phyloP scores from a whole-genome alignment of 176 grass and related monocot genomes.

The Thalia dealbata region DNA sequence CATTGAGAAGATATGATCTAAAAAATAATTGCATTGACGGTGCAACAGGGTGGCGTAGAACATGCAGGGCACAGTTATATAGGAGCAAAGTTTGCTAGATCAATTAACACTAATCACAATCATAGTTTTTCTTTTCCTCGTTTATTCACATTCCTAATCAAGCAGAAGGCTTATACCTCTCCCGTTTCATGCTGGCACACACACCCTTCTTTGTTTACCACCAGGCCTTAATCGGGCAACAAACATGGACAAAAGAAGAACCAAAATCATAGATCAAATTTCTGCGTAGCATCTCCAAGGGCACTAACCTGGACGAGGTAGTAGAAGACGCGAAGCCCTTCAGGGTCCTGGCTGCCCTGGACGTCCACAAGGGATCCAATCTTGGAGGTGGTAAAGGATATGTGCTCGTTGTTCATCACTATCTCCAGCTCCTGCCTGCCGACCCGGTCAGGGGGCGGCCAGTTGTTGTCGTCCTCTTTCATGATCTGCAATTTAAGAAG shows the following conservation, averaged over 20 bases:
- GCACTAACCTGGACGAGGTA: conserved; percentile 72
- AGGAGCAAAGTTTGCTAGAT: neutral
- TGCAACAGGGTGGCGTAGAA: neutral
- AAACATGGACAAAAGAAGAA: neutral
- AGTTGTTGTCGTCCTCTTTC: conserved; percentile 94
- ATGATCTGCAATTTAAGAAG: conserved; percentile 41
- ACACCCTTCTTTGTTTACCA: neutral
- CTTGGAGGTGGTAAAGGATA: conserved; percentile 94
- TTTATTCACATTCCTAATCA: neutral
- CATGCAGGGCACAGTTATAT: neutral
- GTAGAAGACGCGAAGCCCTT: conserved; percentile 88
- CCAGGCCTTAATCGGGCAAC: neutral
- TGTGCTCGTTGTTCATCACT: conserved; percentile 91
- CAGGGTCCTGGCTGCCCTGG: conserved; percentile 79
- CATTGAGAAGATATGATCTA: neutral
- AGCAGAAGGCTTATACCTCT: neutral
- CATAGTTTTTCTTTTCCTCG: too few species aligned
- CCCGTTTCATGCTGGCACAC: neutral
- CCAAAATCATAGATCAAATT: too few species aligned
- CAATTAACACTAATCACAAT: neutral
- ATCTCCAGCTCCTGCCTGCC: conserved; percentile 97
- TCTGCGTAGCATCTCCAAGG: neutral
- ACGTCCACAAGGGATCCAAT: conserved; percentile 88
- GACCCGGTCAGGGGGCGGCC: conserved; percentile 76
- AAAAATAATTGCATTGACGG: neutral